Evolutionary conservation across 495 filamentous ascomycete genomes (phyloP).

Genomic region (Antarctomyces pellizariae): DNA sequence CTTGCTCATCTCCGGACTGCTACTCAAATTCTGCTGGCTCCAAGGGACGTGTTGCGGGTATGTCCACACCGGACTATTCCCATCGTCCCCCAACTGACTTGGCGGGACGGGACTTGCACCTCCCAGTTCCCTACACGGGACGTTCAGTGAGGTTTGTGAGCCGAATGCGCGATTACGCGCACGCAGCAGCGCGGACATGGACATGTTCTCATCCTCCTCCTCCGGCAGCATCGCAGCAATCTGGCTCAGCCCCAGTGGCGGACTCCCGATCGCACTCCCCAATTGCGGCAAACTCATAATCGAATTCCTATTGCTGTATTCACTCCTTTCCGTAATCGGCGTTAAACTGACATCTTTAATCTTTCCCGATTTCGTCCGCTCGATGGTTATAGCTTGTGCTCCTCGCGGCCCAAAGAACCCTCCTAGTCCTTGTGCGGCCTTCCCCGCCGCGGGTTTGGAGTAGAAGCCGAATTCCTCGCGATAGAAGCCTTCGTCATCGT

Average conservation of each 20-base stretch:
- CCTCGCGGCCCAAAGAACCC: constrained; percentile 74
- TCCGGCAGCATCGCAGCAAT: constrained; percentile 41
- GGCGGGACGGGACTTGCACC: too few species aligned
- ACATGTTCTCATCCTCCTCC: constrained; percentile 43
- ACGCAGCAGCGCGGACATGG: constrained; percentile 43
- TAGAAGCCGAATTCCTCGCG: constrained; percentile 98
- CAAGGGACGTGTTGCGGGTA: too few species aligned
- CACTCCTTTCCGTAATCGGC: constrained; percentile 86
- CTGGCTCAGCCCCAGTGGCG: constrained; percentile 49
- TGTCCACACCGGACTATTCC: too few species aligned
- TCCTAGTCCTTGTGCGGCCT: constrained; percentile 30
- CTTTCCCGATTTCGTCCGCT: constrained; percentile 41
- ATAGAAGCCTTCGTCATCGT: constrained; percentile 81
- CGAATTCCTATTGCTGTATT: constrained; percentile 86
- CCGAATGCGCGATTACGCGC: constrained; percentile 45
- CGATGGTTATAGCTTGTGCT: constrained; percentile 32
- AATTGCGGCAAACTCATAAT: constrained; percentile 46
- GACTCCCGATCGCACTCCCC: constrained; percentile 17
- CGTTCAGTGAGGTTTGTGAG: too few species aligned
- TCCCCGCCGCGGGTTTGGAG: constrained; percentile 30
- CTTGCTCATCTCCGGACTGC: too few species aligned
- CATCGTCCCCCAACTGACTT: too few species aligned
- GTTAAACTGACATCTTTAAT: constrained; percentile 75
- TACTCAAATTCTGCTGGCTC: too few species aligned
- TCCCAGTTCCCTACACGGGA: too few species aligned